Base-by-base conservation (phyloP, 176 grass and related monocot species). In the Echinochloa phyllopogon region DNA sequence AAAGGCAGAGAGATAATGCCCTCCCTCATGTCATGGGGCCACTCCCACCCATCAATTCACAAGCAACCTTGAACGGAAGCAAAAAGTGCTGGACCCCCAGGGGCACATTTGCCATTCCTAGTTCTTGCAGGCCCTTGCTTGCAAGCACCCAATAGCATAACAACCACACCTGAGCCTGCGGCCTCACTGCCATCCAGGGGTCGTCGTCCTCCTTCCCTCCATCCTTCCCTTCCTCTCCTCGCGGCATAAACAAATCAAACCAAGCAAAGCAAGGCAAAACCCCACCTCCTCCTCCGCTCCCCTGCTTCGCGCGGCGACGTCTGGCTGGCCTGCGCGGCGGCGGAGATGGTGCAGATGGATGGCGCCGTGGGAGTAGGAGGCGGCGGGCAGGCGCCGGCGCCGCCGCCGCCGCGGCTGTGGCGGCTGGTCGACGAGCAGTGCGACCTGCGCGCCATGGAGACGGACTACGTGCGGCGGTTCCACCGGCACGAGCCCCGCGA, bases 401-500 rank as follows among this genome's bases (percentile, higher is more conserved):
- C 49, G 71, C 29, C 77, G 10, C 56, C 33, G n/a, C 7, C 39
- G 48, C n/a, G 71, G 69, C 57, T 81, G 80, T 97, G 94, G 94
- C 83, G 91, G 18, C 78, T 96, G 72, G 86, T 68, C 4, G 95
- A 98, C 73, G 92, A 93, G 82, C 77, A 77, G n/a, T 78, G 89
- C 27, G 89, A 80, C 53, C 83, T 79, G 52, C 84, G 75, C 52
- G 85, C 84, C 24, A 39, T 91, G 88, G 95, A 98, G 78, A 69
- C 90, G 42, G 95, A 98, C 58, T 87, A 86, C 69, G 90, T 98
- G 16, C 79, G 92, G 51, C 67, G 86, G 50, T 83, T 89, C 66
- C 92, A 92, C 86, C 84, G 51, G 43, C 92, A 98, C 82, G 95
- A 93, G 69, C 88, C 87, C 27, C 60, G 87, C 43, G 88, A 88